Percentiles rank a stretch among this genome's conserved stretches.
Evolutionary conservation across 352 stramenopile species (phyloP).

Genomic region (Phytopythium delawarense): DNA sequence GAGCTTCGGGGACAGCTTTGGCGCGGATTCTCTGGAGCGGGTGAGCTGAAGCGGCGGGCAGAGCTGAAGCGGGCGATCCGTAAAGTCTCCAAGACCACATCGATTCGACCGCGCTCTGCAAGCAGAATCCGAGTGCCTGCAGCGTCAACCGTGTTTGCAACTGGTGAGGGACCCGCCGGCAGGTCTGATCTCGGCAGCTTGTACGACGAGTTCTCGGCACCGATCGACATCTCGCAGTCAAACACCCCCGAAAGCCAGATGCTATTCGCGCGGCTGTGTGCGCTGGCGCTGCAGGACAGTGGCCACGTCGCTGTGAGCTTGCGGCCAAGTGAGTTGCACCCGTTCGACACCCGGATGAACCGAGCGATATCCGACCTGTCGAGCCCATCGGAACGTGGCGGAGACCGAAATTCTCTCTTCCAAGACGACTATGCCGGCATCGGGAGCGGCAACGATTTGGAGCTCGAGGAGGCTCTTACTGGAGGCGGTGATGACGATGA

Average conservation of each 20-base stretch:
- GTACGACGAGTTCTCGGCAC: conserved; percentile 45
- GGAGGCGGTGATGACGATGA: conserved; percentile 4
- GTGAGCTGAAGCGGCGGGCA: conserved; percentile 48
- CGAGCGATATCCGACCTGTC: conserved; percentile 39
- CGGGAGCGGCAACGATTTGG: conserved; percentile 3
- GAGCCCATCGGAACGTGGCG: conserved; percentile 31
- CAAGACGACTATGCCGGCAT: conserved; percentile 9
- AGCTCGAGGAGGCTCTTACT: conserved; percentile 11
- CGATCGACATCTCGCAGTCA: conserved; percentile 32
- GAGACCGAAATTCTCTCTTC: conserved; percentile 29
- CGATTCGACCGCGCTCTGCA: conserved; percentile 16
- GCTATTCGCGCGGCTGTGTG: conserved; percentile 55
- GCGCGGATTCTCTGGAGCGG: conserved; percentile 69
- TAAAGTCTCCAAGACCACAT: conserved; percentile 45
- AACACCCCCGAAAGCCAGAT: conserved; percentile 59
- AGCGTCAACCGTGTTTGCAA: conserved; percentile 4
- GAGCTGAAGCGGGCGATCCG: conserved; percentile 56
- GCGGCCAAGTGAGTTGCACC: conserved; percentile 24
- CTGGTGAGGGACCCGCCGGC: not conserved
- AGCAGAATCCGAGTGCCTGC: conserved; percentile 3
- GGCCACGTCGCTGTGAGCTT: conserved; percentile 19
- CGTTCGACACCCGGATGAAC: conserved; percentile 16
- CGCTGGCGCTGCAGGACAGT: conserved; percentile 46
- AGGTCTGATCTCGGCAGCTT: conserved; percentile 12
- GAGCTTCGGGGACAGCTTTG: conserved; percentile 70